Conservation (phyloP, 208 protist genomes). For the Trypanosoma rangeli region DNA sequence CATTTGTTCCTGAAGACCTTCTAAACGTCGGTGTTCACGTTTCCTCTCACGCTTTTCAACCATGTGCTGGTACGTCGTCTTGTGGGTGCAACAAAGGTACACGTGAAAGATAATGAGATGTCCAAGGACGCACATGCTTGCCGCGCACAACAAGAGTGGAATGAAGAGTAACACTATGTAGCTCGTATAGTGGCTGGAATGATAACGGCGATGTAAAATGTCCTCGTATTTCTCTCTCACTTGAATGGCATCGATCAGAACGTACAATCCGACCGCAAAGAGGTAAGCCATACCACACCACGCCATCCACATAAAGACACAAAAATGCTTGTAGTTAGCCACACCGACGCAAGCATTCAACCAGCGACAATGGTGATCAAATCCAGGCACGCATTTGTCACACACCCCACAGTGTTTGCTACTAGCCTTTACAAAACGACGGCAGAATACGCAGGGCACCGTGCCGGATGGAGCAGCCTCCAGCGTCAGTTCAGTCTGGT, state of each 20-base stretch:
- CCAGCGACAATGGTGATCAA: constrained; percentile 94
- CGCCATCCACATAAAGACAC: constrained; percentile 62
- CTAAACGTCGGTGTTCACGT: constrained; percentile 29
- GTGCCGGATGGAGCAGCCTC: constrained; percentile 43
- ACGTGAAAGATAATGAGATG: constrained; percentile 83
- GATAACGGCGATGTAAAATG: constrained; percentile 28
- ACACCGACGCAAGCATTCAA: constrained; percentile 85
- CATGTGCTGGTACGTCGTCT: constrained; percentile 81
- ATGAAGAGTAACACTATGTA: constrained; percentile 80
- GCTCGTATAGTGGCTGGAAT: constrained; percentile 16
- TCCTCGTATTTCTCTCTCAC: constrained; percentile 47
- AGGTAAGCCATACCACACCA: constrained; percentile 66
- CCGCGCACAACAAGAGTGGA: constrained; percentile 29
- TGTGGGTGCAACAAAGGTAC: constrained; percentile 52
- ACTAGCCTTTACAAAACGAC: constrained; percentile 63
- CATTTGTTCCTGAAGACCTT: constrained; percentile 19
- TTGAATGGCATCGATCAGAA: constrained; percentile 43
- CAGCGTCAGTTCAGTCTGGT: constrained; percentile 43
- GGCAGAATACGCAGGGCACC: constrained; percentile 80
- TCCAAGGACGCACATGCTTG: constrained; percentile 43
- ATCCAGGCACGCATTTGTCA: constrained; percentile 89
- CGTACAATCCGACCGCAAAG: constrained; percentile 62
- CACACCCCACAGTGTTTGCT: constrained; percentile 91
- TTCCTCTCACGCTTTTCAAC: constrained; percentile 63
- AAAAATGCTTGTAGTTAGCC: constrained; percentile 83